Evolutionary conservation across 306 rosid species (phyloP).

Genomic region (Crotalaria pallida): DNA sequence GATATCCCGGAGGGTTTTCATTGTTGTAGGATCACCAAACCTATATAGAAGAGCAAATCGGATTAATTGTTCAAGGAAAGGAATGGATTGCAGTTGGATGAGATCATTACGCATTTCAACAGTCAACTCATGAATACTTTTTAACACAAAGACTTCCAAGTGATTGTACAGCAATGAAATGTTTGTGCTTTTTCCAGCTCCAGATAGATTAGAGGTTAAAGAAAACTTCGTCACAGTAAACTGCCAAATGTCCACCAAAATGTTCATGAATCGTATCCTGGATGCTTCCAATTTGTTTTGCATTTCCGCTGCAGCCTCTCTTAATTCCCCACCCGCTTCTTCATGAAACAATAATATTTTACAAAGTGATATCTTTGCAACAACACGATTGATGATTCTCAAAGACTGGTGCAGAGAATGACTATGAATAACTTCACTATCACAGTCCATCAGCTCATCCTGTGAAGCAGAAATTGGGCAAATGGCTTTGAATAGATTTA

Average conservation of each 20-base stretch:
- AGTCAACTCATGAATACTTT: conserved; percentile 49
- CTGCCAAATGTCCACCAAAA: conserved; percentile 71
- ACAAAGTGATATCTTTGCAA: conserved; percentile 62
- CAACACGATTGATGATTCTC: conserved; percentile 50
- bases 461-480: conserved; percentile 33
- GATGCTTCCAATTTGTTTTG: conserved; percentile 33
- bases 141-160: conserved; percentile 58
- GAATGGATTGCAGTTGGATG: conserved; percentile 44
- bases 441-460: conserved; percentile 58
- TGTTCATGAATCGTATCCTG: conserved; percentile 41
- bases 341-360: conserved; percentile 54
- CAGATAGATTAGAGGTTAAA: conserved; percentile 36
- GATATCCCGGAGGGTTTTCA: conserved; percentile 50
- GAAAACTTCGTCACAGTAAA: conserved; percentile 48
- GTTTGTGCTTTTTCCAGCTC: conserved; percentile 28
- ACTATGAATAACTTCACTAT: conserved; percentile 35
- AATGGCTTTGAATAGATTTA: conserved; percentile 54
- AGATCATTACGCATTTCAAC: conserved; percentile 46
- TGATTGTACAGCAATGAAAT: conserved; percentile 42
- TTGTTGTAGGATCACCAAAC: conserved; percentile 61
- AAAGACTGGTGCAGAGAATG: conserved; percentile 42
- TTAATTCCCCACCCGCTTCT: conserved; percentile 31
- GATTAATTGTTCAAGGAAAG: conserved; percentile 65
- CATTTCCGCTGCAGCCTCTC: conserved; percentile 31
- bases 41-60: conserved; percentile 67